These are phyloP conservation scores for Metschnikowia borealis DNA, from an alignment of 805 yeast species.

Conservation along the genomic window DNA sequence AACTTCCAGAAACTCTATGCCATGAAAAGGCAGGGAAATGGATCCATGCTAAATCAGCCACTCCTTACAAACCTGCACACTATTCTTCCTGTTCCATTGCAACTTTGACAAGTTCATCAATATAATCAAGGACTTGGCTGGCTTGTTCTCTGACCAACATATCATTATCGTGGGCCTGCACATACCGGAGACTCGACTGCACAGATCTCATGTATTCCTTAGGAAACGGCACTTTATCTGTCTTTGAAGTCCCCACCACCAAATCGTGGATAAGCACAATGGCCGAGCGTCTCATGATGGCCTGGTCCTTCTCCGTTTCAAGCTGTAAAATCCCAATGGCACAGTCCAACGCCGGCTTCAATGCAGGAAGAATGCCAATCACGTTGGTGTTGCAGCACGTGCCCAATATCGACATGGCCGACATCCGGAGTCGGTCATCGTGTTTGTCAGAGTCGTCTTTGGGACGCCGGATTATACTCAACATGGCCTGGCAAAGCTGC, in stretches of 20 bases:
- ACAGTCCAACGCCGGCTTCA: slow-evolving; percentile 67
- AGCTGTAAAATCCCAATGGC: slow-evolving; percentile 67
- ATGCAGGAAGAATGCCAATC: slow-evolving; percentile 42
- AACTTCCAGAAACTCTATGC: background rate
- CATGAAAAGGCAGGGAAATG: background rate
- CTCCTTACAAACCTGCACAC: too few species aligned
- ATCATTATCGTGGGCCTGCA: slow-evolving; percentile 49
- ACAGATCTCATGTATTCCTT: slow-evolving; percentile 43
- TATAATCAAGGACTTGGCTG: slow-evolving; percentile 26
- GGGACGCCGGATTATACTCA: slow-evolving; percentile 35
- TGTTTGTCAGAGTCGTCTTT: slow-evolving; percentile 21
- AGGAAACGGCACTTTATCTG: slow-evolving; percentile 50
- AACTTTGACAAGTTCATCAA: slow-evolving; percentile 24
- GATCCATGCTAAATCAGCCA: too few species aligned
- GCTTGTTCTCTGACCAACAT: slow-evolving; percentile 60
- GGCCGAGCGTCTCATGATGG: slow-evolving; percentile 71
- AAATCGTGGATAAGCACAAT: slow-evolving; percentile 64
- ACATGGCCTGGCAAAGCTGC: slow-evolving; percentile 40
- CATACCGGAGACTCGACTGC: slow-evolving; percentile 40
- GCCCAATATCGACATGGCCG: slow-evolving; percentile 85
- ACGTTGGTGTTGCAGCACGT: slow-evolving; percentile 58
- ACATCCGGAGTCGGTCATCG: slow-evolving; percentile 71
- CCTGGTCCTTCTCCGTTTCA: slow-evolving; percentile 44
- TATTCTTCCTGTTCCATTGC: slow-evolving; percentile 9
- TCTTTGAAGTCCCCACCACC: slow-evolving; percentile 41